Percentiles rank a stretch among this genome's conserved stretches.
Evolutionary conservation across 805 yeast species (phyloP).

Genomic region (Zygosaccharomyces kombuchaensis): DNA sequence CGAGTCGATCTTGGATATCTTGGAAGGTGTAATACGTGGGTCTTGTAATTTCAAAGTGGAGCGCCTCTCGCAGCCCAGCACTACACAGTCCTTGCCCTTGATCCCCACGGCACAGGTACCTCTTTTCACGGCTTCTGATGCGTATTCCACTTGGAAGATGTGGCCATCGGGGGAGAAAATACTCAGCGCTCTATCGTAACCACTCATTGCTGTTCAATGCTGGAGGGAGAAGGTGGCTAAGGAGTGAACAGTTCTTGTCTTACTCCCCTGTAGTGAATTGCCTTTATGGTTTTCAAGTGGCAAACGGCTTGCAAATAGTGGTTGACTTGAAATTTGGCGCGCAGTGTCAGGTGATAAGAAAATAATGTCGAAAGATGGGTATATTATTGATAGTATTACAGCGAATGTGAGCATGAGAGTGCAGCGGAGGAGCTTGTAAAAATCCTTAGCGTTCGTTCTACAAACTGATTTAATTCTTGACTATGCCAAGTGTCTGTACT

Average conservation of each 20-base stretch:
- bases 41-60: slow-evolving; percentile 93
- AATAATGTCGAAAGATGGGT: background rate
- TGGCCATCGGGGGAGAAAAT: slow-evolving; percentile 99
- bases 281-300: slow-evolving; percentile 3
- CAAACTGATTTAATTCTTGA: too few relatives aligned
- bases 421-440: too few relatives aligned
- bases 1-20: slow-evolving; percentile 84
- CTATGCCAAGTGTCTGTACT: too few relatives aligned
- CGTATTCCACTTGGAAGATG: slow-evolving; percentile 97
- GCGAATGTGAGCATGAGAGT: too few relatives aligned
- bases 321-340: background rate
- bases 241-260: background rate
- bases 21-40: slow-evolving; percentile 92
- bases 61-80: slow-evolving; percentile 94
- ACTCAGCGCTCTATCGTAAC: slow-evolving; percentile 98
- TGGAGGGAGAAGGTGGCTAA: background rate
- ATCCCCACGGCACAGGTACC: slow-evolving; percentile 99
- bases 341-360: background rate
- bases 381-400: background rate
- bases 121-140: slow-evolving; percentile 94
- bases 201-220: slow-evolving; percentile 62
- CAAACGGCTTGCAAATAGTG: slow-evolving; percentile 2
- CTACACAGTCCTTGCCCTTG: slow-evolving; percentile 83
- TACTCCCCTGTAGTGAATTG: background rate
- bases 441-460: too few relatives aligned